Evolutionary conservation across 495 filamentous ascomycete species (phyloP).

Genomic region (Xylaria grammica): DNA sequence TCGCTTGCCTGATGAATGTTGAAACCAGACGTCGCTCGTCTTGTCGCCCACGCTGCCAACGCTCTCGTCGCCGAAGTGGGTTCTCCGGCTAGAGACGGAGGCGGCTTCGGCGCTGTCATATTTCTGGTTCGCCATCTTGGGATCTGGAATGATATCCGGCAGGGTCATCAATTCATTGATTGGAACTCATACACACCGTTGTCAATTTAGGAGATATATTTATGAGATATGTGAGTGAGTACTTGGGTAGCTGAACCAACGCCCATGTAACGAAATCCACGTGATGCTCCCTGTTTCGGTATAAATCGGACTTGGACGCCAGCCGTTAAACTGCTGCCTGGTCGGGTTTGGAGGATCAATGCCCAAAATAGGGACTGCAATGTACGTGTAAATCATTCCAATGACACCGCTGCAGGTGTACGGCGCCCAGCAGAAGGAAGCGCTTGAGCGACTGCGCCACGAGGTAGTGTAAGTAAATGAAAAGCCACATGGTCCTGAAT

Average conservation of each 20-base stretch:
- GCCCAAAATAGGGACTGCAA: too few species aligned
- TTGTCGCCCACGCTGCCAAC: conserved; percentile 23
- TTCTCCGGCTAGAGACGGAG: neutral
- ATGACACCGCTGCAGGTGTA: too few species aligned
- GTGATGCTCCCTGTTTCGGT: too few species aligned
- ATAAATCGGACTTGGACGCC: too few species aligned
- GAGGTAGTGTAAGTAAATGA: neutral
- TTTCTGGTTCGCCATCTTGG: neutral
- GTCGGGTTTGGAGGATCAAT: neutral
- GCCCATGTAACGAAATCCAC: too few species aligned
- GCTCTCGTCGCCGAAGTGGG: neutral
- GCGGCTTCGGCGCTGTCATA: neutral
- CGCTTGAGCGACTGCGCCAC: conserved; percentile 10
- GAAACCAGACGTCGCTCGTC: conserved; percentile 40
- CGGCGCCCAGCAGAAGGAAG: too few species aligned
- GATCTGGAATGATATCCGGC: neutral
- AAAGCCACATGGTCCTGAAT: too few species aligned
- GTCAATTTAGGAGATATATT: too few species aligned
- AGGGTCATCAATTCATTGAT: neutral
- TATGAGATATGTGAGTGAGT: too few species aligned
- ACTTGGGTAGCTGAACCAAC: too few species aligned
- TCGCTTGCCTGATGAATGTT: conserved; percentile 53
- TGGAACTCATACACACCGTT: too few species aligned
- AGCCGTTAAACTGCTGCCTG: conserved; percentile 11
- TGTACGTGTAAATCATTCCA: too few species aligned